phyloP scores from a whole-genome alignment of 306 rosid species.

The Casuarina cunninghamiana region DNA sequence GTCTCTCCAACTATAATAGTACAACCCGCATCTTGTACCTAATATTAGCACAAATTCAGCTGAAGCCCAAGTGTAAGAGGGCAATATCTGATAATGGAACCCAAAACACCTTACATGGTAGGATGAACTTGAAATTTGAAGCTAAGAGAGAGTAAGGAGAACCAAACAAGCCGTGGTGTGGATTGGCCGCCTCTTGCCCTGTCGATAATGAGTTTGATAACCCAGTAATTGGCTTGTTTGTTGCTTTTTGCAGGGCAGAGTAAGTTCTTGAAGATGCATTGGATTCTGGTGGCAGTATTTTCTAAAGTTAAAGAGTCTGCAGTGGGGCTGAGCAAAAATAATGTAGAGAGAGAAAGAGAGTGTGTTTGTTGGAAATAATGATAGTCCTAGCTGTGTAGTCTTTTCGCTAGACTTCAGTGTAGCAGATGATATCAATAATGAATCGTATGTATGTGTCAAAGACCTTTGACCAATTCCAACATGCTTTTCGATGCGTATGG shows the following conservation, averaged over 20 bases:
- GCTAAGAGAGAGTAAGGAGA: neutral
- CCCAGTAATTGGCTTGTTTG: constrained; percentile 3
- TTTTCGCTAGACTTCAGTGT: constrained; percentile 7
- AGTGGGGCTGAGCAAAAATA: constrained; percentile 19
- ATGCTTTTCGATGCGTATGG: constrained; percentile 38
- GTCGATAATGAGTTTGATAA: neutral
- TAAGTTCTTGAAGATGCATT: constrained; percentile 27
- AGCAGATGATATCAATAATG: constrained; percentile 28
- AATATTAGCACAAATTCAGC: too few relatives aligned
- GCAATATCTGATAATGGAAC: too few relatives aligned
- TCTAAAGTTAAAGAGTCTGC: constrained; percentile 11
- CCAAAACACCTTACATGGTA: neutral
- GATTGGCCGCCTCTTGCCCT: neutral
- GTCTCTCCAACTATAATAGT: neutral
- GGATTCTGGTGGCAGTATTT: constrained; percentile 30
- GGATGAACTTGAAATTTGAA: neutral
- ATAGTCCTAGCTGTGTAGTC: constrained; percentile 19
- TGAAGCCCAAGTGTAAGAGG: too few relatives aligned
- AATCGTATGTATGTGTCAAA: constrained; percentile 37
- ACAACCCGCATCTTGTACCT: too few relatives aligned
- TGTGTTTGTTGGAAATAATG: constrained; percentile 21
- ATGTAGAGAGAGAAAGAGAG: constrained; percentile 14
- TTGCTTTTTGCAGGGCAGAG: constrained; percentile 43
- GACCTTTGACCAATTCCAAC: constrained; percentile 34
- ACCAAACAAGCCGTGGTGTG: neutral